These are phyloP conservation scores for Mytilinidion resinicola DNA, from an alignment of 495 filamentous ascomycete species.

Conservation along the genomic window DNA sequence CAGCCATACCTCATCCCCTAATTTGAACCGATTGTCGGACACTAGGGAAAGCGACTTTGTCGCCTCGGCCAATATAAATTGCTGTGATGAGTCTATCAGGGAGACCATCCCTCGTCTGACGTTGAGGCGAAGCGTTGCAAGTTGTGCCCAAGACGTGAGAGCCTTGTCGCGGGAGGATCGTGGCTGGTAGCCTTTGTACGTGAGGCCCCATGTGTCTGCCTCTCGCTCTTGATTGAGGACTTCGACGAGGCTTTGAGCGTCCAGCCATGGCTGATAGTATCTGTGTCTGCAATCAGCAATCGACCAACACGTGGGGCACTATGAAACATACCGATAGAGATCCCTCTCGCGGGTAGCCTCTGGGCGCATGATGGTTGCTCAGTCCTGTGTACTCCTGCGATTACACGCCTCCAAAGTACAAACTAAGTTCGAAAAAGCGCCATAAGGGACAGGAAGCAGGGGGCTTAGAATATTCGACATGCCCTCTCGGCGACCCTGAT, in stretches of 20 bases:
- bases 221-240: neutral
- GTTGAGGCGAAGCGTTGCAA: neutral
- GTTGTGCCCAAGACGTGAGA: neutral
- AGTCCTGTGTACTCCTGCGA: no score
- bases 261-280: neutral
- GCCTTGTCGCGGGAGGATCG: neutral
- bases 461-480: no score
- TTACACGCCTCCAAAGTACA: no score
- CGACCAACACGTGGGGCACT: no score
- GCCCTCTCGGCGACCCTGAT: no score
- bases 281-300: neutral
- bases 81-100: conserved; percentile 1
- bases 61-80: neutral
- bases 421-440: no score
- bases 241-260: neutral
- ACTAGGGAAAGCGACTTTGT: neutral
- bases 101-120: neutral
- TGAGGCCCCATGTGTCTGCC: neutral
- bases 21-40: neutral
- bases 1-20: neutral
- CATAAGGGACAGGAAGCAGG: no score
- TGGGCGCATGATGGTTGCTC: no score
- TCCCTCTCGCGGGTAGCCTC: no score
- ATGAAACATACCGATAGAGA: no score
- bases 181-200: neutral